phyloP scores from a whole-genome alignment of 331 rosid genomes.

The Malus hybrid region DNA sequence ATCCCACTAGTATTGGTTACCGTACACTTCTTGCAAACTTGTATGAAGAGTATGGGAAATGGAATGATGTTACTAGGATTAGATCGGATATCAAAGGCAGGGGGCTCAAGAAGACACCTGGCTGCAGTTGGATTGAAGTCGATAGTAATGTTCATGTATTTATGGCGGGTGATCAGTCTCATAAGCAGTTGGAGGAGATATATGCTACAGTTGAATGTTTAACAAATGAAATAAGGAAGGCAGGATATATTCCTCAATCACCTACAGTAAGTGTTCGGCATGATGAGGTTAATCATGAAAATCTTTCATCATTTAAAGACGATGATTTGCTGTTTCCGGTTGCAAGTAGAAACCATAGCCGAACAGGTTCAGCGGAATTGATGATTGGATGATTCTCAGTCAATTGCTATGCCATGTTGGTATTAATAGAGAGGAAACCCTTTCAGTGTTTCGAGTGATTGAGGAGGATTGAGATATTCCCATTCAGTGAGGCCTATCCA shows the following conservation, averaged over 20 bases:
- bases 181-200: constrained; percentile 21
- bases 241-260: constrained; percentile 13
- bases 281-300: neutral
- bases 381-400: neutral
- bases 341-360: neutral
- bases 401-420: neutral
- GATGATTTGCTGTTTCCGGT: neutral
- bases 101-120: constrained; percentile 32
- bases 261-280: neutral
- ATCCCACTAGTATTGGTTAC: constrained; percentile 27
- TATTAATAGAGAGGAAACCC: neutral
- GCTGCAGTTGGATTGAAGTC: constrained; percentile 41
- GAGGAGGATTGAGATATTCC: neutral
- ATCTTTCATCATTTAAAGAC: neutral
- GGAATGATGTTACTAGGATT: constrained; percentile 19
- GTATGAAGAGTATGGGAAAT: constrained; percentile 31
- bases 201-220: constrained; percentile 22
- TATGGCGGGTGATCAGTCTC: constrained; percentile 25
- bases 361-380: neutral
- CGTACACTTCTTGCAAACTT: constrained; percentile 34
- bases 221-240: constrained; percentile 13
- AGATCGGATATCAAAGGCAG: constrained; percentile 24
- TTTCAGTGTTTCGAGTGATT: neutral
- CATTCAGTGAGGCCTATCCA: neutral
- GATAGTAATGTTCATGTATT: constrained; percentile 18